Evolutionary conservation across 2,329 filamentous ascomycete species (phyloP), one percentile per base, ranked within the genome.

Genomic region (Aspergillus sclerotialis): DNA sequence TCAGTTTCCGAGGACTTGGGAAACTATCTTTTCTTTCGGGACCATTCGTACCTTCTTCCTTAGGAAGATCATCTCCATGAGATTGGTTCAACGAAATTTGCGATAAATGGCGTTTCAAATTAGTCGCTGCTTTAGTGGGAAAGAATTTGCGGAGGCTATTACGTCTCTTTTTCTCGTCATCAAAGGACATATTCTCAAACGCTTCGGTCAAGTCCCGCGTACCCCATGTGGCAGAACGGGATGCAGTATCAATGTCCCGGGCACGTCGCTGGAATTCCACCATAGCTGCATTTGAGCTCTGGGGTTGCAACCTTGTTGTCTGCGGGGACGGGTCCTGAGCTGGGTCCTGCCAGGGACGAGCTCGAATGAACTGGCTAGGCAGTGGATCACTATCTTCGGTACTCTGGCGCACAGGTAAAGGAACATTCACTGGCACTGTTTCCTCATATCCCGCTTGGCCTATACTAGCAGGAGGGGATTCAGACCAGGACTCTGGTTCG

Each of bases 251-350:
- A 11, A 72, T 58, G 34, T 75, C 71, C 28, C 63, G 66, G 4
- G 68, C 68, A 31, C 67, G 64, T 43, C 63, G 57, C 19, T 63
- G 52, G 44, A 69, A 78, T 26, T 66, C 63, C 54, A 67, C 61
- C 50, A 76, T 76, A n/a, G 74, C 74, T 26, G 67, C 68, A 44
- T 66, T 72, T 0, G 74, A 73, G 7, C 64, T 74, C 26, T 55
- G 52, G n/a, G 72, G 72, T 40, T 76, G 73, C 39, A 53, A 41
- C 42, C 52, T 40, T 10, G 55, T 50, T 27, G 51, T 52, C 15
- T 45, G 49, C 16, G 48, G 53, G 7, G 50, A 47, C 21, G 47
- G 19, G 41, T 56, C 56, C 21, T 43, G 54, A 21, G 40, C 58
- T 11, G 52, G 49, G 46, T 76, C 73, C 28, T 67, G 60, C 73